phyloP scores from a whole-genome alignment of 2,329 filamentous ascomycete genomes.

The Xylariaceae sp. region DNA sequence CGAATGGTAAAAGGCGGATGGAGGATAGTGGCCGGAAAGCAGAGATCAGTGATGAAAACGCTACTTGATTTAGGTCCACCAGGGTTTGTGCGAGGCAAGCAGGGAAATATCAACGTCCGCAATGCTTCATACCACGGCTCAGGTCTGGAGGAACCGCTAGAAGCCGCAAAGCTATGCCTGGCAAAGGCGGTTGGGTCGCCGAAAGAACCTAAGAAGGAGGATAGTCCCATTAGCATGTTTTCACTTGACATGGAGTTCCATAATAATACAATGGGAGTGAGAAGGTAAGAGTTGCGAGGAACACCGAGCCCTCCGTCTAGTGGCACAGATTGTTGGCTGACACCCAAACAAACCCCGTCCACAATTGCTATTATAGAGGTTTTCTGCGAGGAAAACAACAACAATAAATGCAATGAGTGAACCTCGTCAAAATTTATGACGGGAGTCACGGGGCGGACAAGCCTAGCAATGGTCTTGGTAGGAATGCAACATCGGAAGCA shows the following conservation, averaged over 20 bases:
- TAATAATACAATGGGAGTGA: conserved; percentile 16
- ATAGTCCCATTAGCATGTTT: conserved; percentile 31
- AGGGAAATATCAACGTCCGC: conserved; percentile 28
- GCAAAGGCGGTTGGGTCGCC: conserved; percentile 23
- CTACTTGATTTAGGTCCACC: conserved; percentile 26
- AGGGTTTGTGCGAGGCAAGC: conserved; percentile 25
- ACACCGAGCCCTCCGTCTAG: conserved; percentile 1
- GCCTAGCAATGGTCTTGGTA: conserved; percentile 2
- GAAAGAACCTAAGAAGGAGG: conserved; percentile 28
- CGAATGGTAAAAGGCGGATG: conserved; percentile 23
- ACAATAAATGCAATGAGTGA: conserved; percentile 4
- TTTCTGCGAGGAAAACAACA: conserved; percentile 1
- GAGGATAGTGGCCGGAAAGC: conserved; percentile 16
- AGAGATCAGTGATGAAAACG: conserved; percentile 22
- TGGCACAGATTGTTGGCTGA: not conserved
- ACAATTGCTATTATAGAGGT: conserved; percentile 3
- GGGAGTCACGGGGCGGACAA: conserved; percentile 13
- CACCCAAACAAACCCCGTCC: conserved; percentile 8
- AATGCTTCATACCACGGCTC: conserved; percentile 27
- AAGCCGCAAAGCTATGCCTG: conserved; percentile 18
- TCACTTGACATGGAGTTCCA: conserved; percentile 24
- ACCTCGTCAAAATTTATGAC: conserved; percentile 23
- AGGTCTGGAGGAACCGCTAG: conserved; percentile 8
- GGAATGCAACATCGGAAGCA: conserved; percentile 23
- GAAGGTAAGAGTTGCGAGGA: not conserved